Percentiles rank a stretch among this genome's conserved stretches.
These are phyloP conservation scores for Yueomyces sinensis DNA, from an alignment of 805 yeast genomes.

Conservation along the genomic window DNA sequence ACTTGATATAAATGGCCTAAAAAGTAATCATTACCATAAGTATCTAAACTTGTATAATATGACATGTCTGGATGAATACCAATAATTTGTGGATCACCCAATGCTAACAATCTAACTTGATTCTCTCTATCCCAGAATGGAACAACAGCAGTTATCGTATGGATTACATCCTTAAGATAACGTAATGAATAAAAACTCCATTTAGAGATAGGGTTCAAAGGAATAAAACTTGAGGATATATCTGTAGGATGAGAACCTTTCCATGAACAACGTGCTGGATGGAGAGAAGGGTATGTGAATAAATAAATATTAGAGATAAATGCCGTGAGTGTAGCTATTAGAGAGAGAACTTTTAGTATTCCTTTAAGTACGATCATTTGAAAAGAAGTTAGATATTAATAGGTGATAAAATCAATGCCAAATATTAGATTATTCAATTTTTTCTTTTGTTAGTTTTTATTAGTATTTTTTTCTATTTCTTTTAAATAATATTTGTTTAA, in stretches of 20 bases:
- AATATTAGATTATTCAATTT: too few species aligned
- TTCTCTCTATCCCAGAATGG: conserved; percentile 2
- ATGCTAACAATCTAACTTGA: conserved; percentile 56
- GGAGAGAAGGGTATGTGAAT: conserved; percentile 61
- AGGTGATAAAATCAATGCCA: too few species aligned
- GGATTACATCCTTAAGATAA: conserved; percentile 20
- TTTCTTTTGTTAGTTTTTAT: too few species aligned
- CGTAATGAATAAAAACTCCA: conserved; percentile 15
- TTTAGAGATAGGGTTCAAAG: conserved; percentile 1
- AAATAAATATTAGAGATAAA: conserved; percentile 45
- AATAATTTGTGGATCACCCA: conserved; percentile 95
- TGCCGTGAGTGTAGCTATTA: conserved; percentile 23
- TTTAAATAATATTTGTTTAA: too few species aligned
- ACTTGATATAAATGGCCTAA: conserved; percentile 67
- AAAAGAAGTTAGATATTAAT: too few species aligned
- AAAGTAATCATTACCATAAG: conserved; percentile 79
- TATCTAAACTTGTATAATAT: conserved; percentile 63
- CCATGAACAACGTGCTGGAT: conserved; percentile 51
- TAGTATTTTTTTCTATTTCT: too few species aligned
- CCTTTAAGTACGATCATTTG: too few species aligned
- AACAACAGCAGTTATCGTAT: conserved; percentile 2
- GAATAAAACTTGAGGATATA: background rate
- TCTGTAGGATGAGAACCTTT: conserved; percentile 3
- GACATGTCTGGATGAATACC: conserved; percentile 69
- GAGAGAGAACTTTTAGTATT: conserved; percentile 10